A percentile compares a stretch with the other conserved stretches of the same genome.
phyloP scores from a whole-genome alignment of 768 basidiomycete species.

The Leccinum subtestaceum region DNA sequence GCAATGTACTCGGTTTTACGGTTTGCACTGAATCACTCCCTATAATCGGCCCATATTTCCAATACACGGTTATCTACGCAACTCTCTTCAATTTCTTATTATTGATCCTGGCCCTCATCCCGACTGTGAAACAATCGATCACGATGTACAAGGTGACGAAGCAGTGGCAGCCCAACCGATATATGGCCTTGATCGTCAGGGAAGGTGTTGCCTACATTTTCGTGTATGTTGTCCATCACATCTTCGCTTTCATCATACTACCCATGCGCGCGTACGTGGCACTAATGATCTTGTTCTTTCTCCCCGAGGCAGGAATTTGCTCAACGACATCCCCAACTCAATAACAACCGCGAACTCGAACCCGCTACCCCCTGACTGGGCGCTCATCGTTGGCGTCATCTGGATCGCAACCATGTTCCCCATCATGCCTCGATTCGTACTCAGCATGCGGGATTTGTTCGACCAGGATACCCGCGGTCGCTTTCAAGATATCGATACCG shows the following conservation, averaged over 20 bases:
- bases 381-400: not conserved
- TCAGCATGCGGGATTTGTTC: not conserved
- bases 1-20: not conserved
- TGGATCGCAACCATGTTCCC: not conserved
- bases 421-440: not conserved
- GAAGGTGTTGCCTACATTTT: not conserved
- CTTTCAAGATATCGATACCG: not conserved
- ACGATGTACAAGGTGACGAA: not conserved
- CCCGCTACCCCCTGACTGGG: not conserved
- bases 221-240: not conserved
- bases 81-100: not conserved
- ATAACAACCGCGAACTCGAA: not conserved
- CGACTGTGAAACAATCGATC: not conserved
- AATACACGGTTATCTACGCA: not conserved
- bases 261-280: no score
- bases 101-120: not conserved
- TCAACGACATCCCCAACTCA: not conserved
- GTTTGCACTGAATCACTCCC: not conserved
- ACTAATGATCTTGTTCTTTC: not conserved
- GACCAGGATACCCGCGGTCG: not conserved
- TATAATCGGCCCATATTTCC: not conserved
- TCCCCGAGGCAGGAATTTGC: not conserved
- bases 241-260: not conserved
- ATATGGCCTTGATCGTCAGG: not conserved
- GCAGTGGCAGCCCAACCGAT: not conserved